Conservation (phyloP, 1,139 yeast genomes). For the Hemisphaericaspora subhashii region DNA sequence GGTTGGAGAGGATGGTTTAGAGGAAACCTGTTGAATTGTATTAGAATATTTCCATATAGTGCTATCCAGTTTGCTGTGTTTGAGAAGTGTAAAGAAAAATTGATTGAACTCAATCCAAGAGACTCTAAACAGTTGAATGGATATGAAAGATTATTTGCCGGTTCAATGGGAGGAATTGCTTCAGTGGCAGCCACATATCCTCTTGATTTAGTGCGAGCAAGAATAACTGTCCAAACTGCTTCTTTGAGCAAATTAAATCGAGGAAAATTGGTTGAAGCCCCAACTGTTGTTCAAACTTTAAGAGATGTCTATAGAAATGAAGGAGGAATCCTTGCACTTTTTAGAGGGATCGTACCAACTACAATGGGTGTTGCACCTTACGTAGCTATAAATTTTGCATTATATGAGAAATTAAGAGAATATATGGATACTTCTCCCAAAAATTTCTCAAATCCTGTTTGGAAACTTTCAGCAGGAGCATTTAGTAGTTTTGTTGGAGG, state of each 20-base stretch:
- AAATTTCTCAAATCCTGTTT: slow-evolving; percentile 45
- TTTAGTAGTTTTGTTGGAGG: slow-evolving; percentile 71
- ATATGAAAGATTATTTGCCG: slow-evolving; percentile 65
- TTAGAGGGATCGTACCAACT: slow-evolving; percentile 86
- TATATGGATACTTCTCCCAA: slow-evolving; percentile 36
- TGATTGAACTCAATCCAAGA: slow-evolving; percentile 31
- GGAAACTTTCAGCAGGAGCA: slow-evolving; percentile 80
- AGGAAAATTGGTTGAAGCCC: slow-evolving; percentile 53
- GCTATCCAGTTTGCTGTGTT: slow-evolving; percentile 93
- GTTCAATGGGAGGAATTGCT: slow-evolving; percentile 77
- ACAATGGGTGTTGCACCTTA: slow-evolving; percentile 94
- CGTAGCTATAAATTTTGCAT: slow-evolving; percentile 88
- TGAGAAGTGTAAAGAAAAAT: slow-evolving; percentile 60
- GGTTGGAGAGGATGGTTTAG: slow-evolving; percentile 86
- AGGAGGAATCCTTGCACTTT: slow-evolving; percentile 79
- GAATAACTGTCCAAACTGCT: slow-evolving; percentile 89
- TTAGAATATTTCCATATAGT: slow-evolving; percentile 88
- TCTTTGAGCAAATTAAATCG: slow-evolving; percentile 53
- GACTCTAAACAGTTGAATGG: slow-evolving; percentile 38
- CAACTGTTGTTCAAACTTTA: slow-evolving; percentile 66
- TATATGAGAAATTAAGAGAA: slow-evolving; percentile 80
- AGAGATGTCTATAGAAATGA: slow-evolving; percentile 64
- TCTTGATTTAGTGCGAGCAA: slow-evolving; percentile 83
- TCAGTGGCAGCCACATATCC: slow-evolving; percentile 90
- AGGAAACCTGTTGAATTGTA: slow-evolving; percentile 88